These are phyloP conservation scores for Ramaria sp. DNA, from an alignment of 768 basidiomycete genomes.

Conservation along the genomic window DNA sequence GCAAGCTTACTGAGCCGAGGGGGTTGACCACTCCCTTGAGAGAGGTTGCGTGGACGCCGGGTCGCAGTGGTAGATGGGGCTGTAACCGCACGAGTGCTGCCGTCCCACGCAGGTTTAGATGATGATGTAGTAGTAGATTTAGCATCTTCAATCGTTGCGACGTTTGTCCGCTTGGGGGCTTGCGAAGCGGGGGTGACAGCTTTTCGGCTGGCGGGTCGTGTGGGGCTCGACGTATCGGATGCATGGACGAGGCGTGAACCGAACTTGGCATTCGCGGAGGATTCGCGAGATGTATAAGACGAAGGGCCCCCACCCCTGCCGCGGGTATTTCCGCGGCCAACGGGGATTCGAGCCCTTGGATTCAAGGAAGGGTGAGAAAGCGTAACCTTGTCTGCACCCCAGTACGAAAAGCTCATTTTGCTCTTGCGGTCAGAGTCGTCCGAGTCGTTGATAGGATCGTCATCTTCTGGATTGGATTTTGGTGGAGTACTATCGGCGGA, in stretches of 20 bases:
- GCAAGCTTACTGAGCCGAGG: slow-evolving; percentile 23
- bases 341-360: slow-evolving; percentile 11
- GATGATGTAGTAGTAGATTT: slow-evolving; percentile 49
- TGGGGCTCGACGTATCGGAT: slow-evolving; percentile 29
- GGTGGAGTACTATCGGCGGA: slow-evolving; percentile 40
- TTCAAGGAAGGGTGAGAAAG: slow-evolving; percentile 69
- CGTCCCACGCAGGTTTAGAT: slow-evolving; percentile 51
- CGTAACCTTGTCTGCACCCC: slow-evolving; percentile 87
- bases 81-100: slow-evolving; percentile 38
- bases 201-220: slow-evolving; percentile 51
- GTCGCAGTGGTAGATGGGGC: slow-evolving; percentile 13
- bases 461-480: slow-evolving; percentile 36
- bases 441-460: slow-evolving; percentile 49
- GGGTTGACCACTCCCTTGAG: slow-evolving; percentile 50
- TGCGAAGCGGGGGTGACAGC: slow-evolving; percentile 34
- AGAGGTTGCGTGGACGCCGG: slow-evolving; percentile 59
- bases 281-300: slow-evolving; percentile 38
- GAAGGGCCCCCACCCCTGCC: slow-evolving; percentile 11
- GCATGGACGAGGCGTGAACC: slow-evolving; percentile 69
- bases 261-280: slow-evolving; percentile 89
- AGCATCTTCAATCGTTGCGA: slow-evolving; percentile 37
- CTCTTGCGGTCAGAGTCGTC: slow-evolving; percentile 83
- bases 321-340: slow-evolving; percentile 7
- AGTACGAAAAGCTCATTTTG: slow-evolving; percentile 92
- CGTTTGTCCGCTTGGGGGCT: neutral